Conservation (phyloP, 768 basidiomycete genomes). For the Suillus placidus region DNA sequence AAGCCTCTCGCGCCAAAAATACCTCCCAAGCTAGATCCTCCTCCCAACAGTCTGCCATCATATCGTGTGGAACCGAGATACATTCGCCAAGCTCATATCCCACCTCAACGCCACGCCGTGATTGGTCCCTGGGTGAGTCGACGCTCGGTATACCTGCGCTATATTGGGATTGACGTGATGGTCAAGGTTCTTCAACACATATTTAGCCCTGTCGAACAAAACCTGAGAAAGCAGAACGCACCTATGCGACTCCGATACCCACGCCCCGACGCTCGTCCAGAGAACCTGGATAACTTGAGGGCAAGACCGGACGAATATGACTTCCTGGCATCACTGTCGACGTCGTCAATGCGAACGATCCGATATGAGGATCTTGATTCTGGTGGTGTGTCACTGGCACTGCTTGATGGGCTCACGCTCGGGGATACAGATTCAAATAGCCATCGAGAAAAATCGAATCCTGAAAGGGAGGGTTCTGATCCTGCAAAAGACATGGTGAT, state of each 20-base stretch:
- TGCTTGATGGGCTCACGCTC: slow-evolving; percentile 52
- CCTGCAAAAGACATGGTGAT: background rate
- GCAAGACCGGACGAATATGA: slow-evolving; percentile 51
- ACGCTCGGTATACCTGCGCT: background rate
- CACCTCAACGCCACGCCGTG: slow-evolving; percentile 50
- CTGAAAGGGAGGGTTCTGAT: slow-evolving; percentile 6
- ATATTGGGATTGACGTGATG: slow-evolving; percentile 12
- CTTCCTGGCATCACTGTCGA: slow-evolving; percentile 47
- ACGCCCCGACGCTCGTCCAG: slow-evolving; percentile 15
- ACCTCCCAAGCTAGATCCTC: slow-evolving; percentile 34
- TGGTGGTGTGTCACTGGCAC: slow-evolving; percentile 46
- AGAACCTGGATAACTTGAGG: slow-evolving; percentile 15
- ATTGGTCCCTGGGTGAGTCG: slow-evolving; percentile 58
- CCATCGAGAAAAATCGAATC: background rate
- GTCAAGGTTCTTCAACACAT: slow-evolving; percentile 50
- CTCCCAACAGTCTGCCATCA: slow-evolving; percentile 50
- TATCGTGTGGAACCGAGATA: slow-evolving; percentile 51
- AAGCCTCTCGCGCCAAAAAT: slow-evolving; percentile 37
- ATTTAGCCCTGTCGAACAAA: slow-evolving; percentile 38
- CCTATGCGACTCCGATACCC: slow-evolving; percentile 38
- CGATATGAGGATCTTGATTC: slow-evolving; percentile 53
- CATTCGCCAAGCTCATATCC: slow-evolving; percentile 48
- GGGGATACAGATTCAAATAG: slow-evolving; percentile 36
- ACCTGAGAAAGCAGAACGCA: slow-evolving; percentile 46
- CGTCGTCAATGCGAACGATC: slow-evolving; percentile 42